Evolutionary conservation across 768 basidiomycete genomes (phyloP).

Genomic region (Pleurotus tuber-regium): DNA sequence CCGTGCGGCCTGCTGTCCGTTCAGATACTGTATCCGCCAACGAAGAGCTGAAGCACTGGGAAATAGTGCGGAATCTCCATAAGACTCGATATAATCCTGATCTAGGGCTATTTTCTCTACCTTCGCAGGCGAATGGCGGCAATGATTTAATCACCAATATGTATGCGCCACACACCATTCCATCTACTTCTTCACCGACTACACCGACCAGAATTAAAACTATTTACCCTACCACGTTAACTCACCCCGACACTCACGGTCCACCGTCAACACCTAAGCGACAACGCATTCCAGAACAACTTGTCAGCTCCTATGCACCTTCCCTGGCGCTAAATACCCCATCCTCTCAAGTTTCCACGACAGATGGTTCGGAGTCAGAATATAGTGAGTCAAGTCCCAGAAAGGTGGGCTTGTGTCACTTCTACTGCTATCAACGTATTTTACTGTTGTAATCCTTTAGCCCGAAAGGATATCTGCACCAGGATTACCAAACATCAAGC

Average conservation of each 20-base stretch:
- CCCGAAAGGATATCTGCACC: slow-evolving; percentile 26
- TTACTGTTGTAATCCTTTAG: slow-evolving; percentile 18
- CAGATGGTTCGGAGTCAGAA: slow-evolving; percentile 5
- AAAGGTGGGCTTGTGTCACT: slow-evolving; percentile 1
- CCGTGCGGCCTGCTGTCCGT: neutral
- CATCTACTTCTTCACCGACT: slow-evolving; percentile 30
- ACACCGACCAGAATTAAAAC: slow-evolving; percentile 11
- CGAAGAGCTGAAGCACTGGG: slow-evolving; percentile 61
- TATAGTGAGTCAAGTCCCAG: slow-evolving; percentile 3
- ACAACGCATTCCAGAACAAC: neutral
- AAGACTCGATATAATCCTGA: slow-evolving; percentile 6
- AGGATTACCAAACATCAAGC: slow-evolving; percentile 16
- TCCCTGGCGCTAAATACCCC: neutral
- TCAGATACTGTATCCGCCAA: slow-evolving; percentile 34
- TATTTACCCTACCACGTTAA: neutral
- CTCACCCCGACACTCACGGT: neutral
- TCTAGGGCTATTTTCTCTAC: slow-evolving; percentile 44
- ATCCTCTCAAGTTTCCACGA: neutral
- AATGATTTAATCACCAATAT: no score
- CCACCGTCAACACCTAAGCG: neutral
- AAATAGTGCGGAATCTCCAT: slow-evolving; percentile 50
- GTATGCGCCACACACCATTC: no score
- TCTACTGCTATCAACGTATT: neutral
- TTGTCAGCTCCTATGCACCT: neutral
- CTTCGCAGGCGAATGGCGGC: no score